Evolutionary conservation across 192 early-diverging fungal genomes (phyloP).

Genomic region (Rhizophagus prolifer): DNA sequence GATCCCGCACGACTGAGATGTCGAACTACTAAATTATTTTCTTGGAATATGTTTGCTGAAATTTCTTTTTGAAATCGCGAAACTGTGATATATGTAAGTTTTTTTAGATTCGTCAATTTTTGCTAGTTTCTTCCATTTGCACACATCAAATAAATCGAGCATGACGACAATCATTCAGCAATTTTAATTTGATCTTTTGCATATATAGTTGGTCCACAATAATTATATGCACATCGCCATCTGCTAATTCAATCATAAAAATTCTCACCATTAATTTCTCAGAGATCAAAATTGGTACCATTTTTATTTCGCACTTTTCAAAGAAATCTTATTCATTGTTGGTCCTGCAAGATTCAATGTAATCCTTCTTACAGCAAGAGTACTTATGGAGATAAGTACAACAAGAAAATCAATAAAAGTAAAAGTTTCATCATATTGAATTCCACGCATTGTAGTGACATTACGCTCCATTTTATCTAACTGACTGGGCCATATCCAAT

Average conservation of each 20-base stretch:
- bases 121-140: neutral
- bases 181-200: constrained; percentile 3
- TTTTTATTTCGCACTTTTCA: neutral
- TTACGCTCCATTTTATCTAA: no score
- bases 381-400: neutral
- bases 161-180: neutral
- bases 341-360: neutral
- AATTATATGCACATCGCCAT: no score
- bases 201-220: constrained; percentile 2
- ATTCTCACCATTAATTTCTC: no score
- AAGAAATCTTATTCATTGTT: neutral
- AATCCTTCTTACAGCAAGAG: neutral
- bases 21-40: neutral
- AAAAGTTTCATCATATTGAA: neutral
- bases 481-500: no score
- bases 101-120: neutral
- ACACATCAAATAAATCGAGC: neutral
- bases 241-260: no score
- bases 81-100: neutral
- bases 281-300: no score
- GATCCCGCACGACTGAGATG: neutral
- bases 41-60: constrained; percentile 1
- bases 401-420: neutral
- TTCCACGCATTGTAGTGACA: no score
- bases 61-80: constrained; percentile 10